Evolutionary conservation across 2,329 filamentous ascomycete species (phyloP), one percentile per base, ranked within the genome.

Genomic region (Fusarium algeriense): DNA sequence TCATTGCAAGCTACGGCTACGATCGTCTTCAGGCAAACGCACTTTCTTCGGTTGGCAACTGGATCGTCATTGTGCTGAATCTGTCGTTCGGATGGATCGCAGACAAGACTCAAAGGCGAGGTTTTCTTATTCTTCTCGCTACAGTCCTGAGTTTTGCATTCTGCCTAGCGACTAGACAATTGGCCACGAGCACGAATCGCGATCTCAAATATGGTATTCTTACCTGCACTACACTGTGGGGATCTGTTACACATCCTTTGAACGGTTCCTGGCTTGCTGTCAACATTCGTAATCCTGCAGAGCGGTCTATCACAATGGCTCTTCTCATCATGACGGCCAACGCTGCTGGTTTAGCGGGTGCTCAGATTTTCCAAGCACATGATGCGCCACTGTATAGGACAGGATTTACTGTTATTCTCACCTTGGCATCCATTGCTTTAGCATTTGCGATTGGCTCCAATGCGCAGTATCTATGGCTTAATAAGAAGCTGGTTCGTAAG

Each of bases 1-100:
- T 64, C 15, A 55, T 64, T 30, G 61, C 57, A 26, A 49, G 57
- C 37, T 64, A 41, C 19, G 61, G 61, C 30, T 64, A 55, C 4
- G 63, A 63, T 35, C 30, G 41, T 3, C 53, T 56, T 15, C 41
- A 49, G 8, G 40, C 53, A 14, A 56, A 56, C 10, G 53, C 53
- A 8, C 10, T 56, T 5, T 35, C 41, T 10, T 56, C 53, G 1
- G 41, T 56, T 20, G 41, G 53, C 17, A 23, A 20, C 13, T 56
- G 41, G 53, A 35, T 48, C 20, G 30, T 56, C 4, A 20, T 56
- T 9, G 30, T 28, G 10, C 41, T 56, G 4, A 56, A 48, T 14
- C 40, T 56, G 7, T 54, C 37, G 7, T 54, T 53, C 12, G 56
- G 56, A 2, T 60, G 56, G 56, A 30, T 59, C 13, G 56, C 56